Percentiles rank a stretch among this genome's conserved stretches.
phyloP scores from a whole-genome alignment of 108 stramenopile species.

The Cyclostephanos invisitatus region DNA sequence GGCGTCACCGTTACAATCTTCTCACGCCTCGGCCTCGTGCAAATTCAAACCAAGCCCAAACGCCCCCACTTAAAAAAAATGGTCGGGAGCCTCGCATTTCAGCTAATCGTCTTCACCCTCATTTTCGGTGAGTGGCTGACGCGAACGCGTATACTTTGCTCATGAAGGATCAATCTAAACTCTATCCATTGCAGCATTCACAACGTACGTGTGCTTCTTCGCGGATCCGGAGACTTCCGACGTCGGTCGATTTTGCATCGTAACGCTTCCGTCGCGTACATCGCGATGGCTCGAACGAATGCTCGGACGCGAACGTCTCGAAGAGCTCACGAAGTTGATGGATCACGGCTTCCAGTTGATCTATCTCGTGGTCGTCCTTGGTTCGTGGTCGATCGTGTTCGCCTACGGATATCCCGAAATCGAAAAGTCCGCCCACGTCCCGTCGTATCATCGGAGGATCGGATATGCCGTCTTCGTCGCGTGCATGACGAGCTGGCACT shows the following conservation, averaged over 20 bases:
- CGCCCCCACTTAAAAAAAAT: neutral
- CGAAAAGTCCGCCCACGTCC: conserved; percentile 46
- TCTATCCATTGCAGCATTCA: conserved; percentile 3
- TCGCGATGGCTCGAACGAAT: conserved; percentile 9
- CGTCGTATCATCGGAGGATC: conserved; percentile 54
- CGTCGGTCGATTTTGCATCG: conserved; percentile 21
- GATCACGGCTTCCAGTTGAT: conserved; percentile 38
- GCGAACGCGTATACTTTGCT: neutral
- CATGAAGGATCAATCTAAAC: neutral
- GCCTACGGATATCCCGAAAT: conserved; percentile 71
- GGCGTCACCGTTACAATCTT: no score
- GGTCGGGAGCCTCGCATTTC: neutral
- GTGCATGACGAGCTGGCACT: conserved; percentile 68
- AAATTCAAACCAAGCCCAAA: neutral
- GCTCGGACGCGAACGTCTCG: conserved; percentile 13
- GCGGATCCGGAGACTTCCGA: conserved; percentile 38
- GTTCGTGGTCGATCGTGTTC: conserved; percentile 76
- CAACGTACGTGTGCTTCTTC: conserved; percentile 34
- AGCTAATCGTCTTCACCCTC: neutral
- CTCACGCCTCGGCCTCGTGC: no score
- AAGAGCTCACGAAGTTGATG: conserved; percentile 11
- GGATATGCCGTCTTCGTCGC: conserved; percentile 73
- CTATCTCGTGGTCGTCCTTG: conserved; percentile 64
- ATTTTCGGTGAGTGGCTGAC: neutral
- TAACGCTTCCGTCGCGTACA: conserved; percentile 19